These are phyloP conservation scores for Coleophoma eucalyptorum DNA, from an alignment of 2,329 filamentous ascomycete species.

Conservation along the genomic window DNA sequence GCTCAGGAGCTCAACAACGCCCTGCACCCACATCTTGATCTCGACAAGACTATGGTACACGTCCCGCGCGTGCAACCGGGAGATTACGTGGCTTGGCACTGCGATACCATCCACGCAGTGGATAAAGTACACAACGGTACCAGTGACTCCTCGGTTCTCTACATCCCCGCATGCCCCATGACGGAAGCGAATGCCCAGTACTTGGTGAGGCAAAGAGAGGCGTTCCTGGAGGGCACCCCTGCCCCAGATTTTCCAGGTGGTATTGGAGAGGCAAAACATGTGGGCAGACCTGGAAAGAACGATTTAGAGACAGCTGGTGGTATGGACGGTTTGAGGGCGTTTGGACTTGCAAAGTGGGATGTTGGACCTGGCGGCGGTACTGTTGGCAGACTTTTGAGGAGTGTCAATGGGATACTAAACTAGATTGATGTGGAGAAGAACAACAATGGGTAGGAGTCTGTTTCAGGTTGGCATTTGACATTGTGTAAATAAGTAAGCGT, in stretches of 20 bases:
- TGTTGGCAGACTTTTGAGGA: background rate
- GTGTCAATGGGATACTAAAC: too few species aligned
- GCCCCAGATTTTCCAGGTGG: slow-evolving; percentile 71
- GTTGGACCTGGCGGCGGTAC: background rate
- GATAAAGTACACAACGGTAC: slow-evolving; percentile 72
- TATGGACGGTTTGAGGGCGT: slow-evolving; percentile 47
- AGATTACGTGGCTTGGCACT: slow-evolving; percentile 66
- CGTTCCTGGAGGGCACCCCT: slow-evolving; percentile 65
- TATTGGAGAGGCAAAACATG: slow-evolving; percentile 56
- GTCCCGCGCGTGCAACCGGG: slow-evolving; percentile 60
- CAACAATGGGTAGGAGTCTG: too few species aligned
- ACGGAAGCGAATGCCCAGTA: slow-evolving; percentile 73
- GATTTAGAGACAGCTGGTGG: slow-evolving; percentile 37
- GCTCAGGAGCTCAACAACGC: slow-evolving; percentile 58
- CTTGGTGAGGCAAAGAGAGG: slow-evolving; percentile 64
- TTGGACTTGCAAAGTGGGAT: slow-evolving; percentile 51
- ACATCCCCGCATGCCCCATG: slow-evolving; percentile 82
- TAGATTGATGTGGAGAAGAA: too few species aligned
- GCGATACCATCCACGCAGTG: slow-evolving; percentile 61
- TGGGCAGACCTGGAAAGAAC: slow-evolving; percentile 34
- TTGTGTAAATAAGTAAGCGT: too few species aligned
- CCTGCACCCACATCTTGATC: slow-evolving; percentile 61
- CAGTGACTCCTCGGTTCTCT: slow-evolving; percentile 77
- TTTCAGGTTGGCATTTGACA: too few species aligned
- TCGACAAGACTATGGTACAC: slow-evolving; percentile 60